Conservation (phyloP, 352 stramenopile species). For the Phytopythium vexans region DNA sequence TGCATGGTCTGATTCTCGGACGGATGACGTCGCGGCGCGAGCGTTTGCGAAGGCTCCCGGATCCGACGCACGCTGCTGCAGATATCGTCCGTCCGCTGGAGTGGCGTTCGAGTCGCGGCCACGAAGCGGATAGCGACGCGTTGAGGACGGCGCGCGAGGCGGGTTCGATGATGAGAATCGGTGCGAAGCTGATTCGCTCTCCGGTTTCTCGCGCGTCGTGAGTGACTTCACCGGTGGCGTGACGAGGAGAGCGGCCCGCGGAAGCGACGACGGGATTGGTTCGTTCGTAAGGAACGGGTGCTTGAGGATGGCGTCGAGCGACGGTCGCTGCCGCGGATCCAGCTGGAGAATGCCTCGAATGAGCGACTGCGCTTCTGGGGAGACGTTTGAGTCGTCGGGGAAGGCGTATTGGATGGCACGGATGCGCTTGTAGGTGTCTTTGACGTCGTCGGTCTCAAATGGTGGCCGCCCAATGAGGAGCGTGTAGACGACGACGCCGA, state of each 20-base stretch:
- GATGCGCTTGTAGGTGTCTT: constrained; percentile 98
- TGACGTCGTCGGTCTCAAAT: constrained; percentile 97
- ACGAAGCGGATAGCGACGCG: constrained; percentile 32
- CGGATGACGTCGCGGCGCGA: too few relatives aligned
- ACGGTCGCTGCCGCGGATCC: constrained; percentile 67
- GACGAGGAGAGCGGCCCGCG: constrained; percentile 60
- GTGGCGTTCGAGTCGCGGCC: constrained; percentile 30
- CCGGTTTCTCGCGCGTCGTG: background rate
- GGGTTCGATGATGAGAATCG: constrained; percentile 19
- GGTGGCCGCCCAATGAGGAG: constrained; percentile 96
- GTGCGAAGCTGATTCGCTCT: constrained; percentile 5
- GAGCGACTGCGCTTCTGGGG: constrained; percentile 64
- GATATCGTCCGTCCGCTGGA: background rate
- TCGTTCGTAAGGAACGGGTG: constrained; percentile 77
- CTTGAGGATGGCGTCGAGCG: constrained; percentile 69
- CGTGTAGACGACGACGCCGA: constrained; percentile 97
- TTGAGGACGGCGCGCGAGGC: constrained; percentile 14
- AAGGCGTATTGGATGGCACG: constrained; percentile 96
- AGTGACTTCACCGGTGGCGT: constrained; percentile 36
- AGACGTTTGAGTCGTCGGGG: constrained; percentile 87
- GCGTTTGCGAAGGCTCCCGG: constrained; percentile 8
- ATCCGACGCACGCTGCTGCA: constrained; percentile 25
- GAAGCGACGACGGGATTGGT: constrained; percentile 47
- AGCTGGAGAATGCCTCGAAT: constrained; percentile 71
- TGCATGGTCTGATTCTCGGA: too few relatives aligned